Conservation (phyloP, 2,329 filamentous ascomycete species). For the Phyllosticta citrichinensis region DNA sequence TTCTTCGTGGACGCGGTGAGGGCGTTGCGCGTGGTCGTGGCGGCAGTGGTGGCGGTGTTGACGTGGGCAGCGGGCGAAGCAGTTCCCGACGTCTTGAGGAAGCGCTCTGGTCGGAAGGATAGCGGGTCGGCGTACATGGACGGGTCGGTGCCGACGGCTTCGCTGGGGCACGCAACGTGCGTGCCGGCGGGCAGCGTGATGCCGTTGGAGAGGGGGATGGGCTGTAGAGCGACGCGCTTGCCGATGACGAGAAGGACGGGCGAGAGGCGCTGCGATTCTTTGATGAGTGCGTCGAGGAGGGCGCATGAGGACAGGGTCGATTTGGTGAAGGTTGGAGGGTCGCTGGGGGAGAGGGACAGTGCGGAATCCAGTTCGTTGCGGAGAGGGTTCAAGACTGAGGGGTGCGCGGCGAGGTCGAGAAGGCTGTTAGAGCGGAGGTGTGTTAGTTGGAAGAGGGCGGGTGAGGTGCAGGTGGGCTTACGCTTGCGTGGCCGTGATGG, state of each 20-base stretch:
- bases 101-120: neutral
- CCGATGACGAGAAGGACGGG: neutral
- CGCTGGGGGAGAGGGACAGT: neutral
- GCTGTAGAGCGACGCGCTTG: neutral
- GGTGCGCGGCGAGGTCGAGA: constrained; percentile 12
- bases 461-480: neutral
- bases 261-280: constrained; percentile 12
- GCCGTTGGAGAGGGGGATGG: constrained; percentile 7
- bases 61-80: neutral
- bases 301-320: constrained; percentile 4
- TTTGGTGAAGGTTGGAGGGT: neutral
- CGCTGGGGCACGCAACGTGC: neutral
- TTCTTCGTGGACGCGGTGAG: neutral
- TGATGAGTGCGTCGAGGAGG: constrained; percentile 14
- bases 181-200: neutral
- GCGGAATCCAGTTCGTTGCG: constrained; percentile 9
- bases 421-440: neutral
- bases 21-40: constrained; percentile 17
- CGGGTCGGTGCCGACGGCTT: neutral
- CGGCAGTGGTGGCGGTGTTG: constrained; percentile 2
- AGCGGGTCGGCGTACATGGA: neutral
- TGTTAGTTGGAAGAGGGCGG: neutral
- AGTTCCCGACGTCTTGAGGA: neutral
- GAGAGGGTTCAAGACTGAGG: constrained; percentile 13
- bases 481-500: neutral